Conservation (phyloP, 2,329 filamentous ascomycete genomes). For the Leptographium procerum region DNA sequence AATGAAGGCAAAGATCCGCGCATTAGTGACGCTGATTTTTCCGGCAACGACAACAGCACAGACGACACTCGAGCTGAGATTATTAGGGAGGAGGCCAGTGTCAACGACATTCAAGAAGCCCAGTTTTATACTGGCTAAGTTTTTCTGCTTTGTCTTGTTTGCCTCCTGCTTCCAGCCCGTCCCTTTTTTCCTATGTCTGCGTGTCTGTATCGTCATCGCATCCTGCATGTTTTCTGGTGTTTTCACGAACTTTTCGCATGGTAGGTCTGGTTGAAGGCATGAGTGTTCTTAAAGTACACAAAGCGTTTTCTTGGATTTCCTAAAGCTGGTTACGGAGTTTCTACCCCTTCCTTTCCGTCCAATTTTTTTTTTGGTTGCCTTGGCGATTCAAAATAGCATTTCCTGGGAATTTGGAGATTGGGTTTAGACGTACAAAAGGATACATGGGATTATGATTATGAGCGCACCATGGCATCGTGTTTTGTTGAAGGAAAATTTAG, state of each 20-base stretch:
- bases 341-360: too few relatives aligned
- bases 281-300: background rate
- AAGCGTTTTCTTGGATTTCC: background rate
- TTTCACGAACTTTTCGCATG: too few relatives aligned
- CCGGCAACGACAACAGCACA: background rate
- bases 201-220: too few relatives aligned
- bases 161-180: too few relatives aligned
- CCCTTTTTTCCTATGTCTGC: background rate
- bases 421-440: background rate
- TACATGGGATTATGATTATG: background rate
- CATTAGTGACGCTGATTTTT: background rate
- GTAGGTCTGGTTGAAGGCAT: background rate
- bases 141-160: background rate
- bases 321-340: too few relatives aligned
- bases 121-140: too few relatives aligned
- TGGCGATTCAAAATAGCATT: too few relatives aligned
- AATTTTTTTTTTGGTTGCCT: background rate
- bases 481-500: too few relatives aligned
- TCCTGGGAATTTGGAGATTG: background rate
- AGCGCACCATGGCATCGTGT: too few relatives aligned
- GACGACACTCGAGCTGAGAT: background rate
- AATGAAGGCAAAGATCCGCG: background rate
- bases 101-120: background rate
- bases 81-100: background rate
- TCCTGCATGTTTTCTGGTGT: too few relatives aligned